These are phyloP conservation scores for Wallacemonas sp. DNA, from an alignment of 208 protist genomes.

Conservation along the genomic window DNA sequence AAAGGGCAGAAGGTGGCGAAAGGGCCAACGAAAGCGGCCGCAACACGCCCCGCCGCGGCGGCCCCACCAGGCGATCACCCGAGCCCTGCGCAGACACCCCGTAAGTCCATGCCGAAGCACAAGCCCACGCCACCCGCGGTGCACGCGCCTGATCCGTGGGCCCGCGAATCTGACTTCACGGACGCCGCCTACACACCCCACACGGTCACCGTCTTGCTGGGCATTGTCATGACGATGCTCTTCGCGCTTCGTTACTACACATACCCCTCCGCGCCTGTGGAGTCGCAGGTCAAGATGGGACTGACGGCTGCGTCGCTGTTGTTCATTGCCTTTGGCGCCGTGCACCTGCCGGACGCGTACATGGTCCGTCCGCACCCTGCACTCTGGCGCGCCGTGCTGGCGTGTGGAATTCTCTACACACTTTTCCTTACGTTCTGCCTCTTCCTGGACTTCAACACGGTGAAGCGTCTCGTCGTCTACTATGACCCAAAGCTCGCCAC, in stretches of 20 bases:
- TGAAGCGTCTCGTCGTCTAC: constrained; percentile 53
- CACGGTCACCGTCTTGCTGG: constrained; percentile 52
- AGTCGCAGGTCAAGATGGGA: constrained; percentile 63
- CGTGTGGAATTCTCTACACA: constrained; percentile 90
- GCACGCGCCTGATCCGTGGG: constrained; percentile 26
- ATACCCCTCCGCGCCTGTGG: constrained; percentile 37
- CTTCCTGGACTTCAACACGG: constrained; percentile 84
- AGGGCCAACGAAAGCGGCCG: too few relatives aligned
- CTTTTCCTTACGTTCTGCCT: constrained; percentile 90
- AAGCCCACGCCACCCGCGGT: background rate
- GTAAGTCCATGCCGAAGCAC: background rate
- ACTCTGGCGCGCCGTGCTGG: constrained; percentile 94
- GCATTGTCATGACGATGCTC: constrained; percentile 42
- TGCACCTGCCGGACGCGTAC: constrained; percentile 91
- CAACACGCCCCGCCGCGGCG: too few relatives aligned
- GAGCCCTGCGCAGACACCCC: background rate
- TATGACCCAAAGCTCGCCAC: constrained; percentile 80
- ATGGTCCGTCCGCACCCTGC: constrained; percentile 95
- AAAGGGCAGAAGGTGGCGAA: too few relatives aligned
- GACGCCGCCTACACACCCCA: constrained; percentile 62
- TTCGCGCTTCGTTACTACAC: constrained; percentile 65
- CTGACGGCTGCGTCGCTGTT: constrained; percentile 58
- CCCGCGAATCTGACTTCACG: constrained; percentile 48
- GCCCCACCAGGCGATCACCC: background rate
- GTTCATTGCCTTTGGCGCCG: constrained; percentile 90